Conservation (phyloP, 2,329 filamentous ascomycete species). For the Cercospora sp. region DNA sequence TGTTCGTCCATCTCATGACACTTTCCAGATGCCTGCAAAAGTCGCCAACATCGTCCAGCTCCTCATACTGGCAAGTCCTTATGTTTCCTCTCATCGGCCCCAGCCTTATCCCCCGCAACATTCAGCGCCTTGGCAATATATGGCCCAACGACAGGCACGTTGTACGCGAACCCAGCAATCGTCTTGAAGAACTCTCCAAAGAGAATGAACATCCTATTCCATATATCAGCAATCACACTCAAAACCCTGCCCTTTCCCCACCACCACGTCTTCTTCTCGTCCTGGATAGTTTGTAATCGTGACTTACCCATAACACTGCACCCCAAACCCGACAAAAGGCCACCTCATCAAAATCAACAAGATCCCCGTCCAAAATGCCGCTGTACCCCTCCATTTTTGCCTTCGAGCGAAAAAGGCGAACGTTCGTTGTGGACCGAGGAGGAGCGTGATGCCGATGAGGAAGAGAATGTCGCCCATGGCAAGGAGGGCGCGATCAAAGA, state of each 20-base stretch:
- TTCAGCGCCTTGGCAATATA: constrained; percentile 77
- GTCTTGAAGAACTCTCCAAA: constrained; percentile 97
- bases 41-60: not conserved
- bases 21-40: not conserved
- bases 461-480: constrained; percentile 99
- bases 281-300: not conserved
- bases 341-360: constrained; percentile 83
- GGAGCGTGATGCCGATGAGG: constrained; percentile 91
- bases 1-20: not conserved
- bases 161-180: constrained; percentile 82
- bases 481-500: constrained; percentile 97
- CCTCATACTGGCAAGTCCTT: constrained; percentile 73
- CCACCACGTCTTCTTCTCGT: not conserved
- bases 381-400: constrained; percentile 89
- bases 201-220: constrained; percentile 79
- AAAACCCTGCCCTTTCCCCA: not conserved
- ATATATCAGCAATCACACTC: not conserved
- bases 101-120: constrained; percentile 68
- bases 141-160: constrained; percentile 80
- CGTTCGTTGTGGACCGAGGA: constrained; percentile 91
- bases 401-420: constrained; percentile 89
- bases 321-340: constrained; percentile 85
- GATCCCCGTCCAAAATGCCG: constrained; percentile 82
- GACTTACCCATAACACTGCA: constrained; percentile 61
- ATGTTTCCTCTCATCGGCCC: constrained; percentile 64